These are phyloP conservation scores for Monosporascus ibericus DNA, from an alignment of 2,329 filamentous ascomycete genomes.

Conservation along the genomic window DNA sequence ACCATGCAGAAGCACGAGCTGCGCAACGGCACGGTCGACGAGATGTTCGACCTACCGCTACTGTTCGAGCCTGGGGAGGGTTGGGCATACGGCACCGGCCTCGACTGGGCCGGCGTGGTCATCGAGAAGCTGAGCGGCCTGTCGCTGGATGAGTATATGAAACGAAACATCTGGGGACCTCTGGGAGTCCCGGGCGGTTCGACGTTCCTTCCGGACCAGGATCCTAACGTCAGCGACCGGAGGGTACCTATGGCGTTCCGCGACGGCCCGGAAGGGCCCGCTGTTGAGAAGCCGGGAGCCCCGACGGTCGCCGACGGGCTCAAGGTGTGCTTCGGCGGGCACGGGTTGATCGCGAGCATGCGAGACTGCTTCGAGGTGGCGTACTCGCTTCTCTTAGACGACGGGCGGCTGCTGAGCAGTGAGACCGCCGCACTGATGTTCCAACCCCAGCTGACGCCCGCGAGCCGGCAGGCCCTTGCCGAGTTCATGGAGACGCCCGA, in stretches of 20 bases:
- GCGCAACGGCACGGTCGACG: conserved; percentile 7
- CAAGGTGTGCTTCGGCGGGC: conserved; percentile 26
- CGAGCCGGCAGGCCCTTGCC: conserved; percentile 15
- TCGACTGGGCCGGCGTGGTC: conserved; percentile 35
- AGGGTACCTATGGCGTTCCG: conserved; percentile 14
- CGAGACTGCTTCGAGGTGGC: conserved; percentile 38
- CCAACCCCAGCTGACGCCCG: conserved; percentile 33
- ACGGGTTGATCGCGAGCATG: conserved; percentile 29
- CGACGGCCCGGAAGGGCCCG: conserved; percentile 1
- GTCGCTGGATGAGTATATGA: conserved; percentile 16
- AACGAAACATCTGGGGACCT: conserved; percentile 15
- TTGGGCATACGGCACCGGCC: conserved; percentile 34
- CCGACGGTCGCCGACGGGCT: conserved; percentile 10
- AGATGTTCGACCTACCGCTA: conserved; percentile 31
- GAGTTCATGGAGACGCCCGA: conserved; percentile 19
- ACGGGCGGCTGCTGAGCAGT: conserved; percentile 38
- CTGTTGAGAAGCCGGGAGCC: conserved; percentile 11
- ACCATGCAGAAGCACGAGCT: conserved; percentile 2
- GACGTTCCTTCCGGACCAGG: conserved; percentile 16
- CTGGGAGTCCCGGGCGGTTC: conserved; percentile 9
- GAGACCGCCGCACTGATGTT: conserved; percentile 40
- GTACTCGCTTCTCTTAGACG: conserved; percentile 39
- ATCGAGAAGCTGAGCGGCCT: conserved; percentile 23
- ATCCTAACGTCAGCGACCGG: conserved; percentile 11
- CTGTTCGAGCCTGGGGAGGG: conserved; percentile 37